These are phyloP conservation scores for Apiospora pterosperma DNA, from an alignment of 2,329 filamentous ascomycete species.

Conservation along the genomic window DNA sequence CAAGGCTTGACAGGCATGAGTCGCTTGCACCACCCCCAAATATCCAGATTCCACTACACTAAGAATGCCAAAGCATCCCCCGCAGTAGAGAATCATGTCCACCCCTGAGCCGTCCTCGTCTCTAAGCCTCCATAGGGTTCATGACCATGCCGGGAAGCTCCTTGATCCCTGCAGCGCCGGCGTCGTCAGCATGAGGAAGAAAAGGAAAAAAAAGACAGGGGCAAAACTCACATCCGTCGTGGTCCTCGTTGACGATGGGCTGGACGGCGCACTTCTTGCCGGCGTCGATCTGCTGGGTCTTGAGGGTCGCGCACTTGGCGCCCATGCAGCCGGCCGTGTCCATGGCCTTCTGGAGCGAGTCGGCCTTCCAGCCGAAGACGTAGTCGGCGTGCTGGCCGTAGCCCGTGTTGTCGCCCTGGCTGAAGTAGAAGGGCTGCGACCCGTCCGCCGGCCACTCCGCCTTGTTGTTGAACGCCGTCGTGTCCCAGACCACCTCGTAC, in stretches of 20 bases:
- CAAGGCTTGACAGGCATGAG: no score
- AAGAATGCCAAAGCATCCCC: no score
- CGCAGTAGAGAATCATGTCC: no score
- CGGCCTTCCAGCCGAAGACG: slow-evolving; percentile 12
- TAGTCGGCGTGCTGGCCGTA: slow-evolving; percentile 14
- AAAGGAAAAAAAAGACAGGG: no score
- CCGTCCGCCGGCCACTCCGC: slow-evolving; percentile 26
- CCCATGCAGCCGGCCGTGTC: slow-evolving; percentile 8
- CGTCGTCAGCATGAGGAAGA: neutral
- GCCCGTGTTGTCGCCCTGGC: slow-evolving; percentile 19
- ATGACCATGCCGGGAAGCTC: neutral
- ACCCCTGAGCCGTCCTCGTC: no score
- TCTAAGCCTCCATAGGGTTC: neutral
- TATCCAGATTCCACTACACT: no score
- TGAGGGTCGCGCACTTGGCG: slow-evolving; percentile 7
- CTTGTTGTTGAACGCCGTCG: slow-evolving; percentile 22
- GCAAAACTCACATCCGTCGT: slow-evolving; percentile 13
- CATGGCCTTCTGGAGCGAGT: slow-evolving; percentile 11
- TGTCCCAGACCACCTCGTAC: slow-evolving; percentile 55
- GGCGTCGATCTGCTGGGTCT: slow-evolving; percentile 9
- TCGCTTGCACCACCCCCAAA: no score
- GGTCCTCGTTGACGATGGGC: slow-evolving; percentile 17
- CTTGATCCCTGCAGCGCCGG: neutral
- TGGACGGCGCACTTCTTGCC: slow-evolving; percentile 10
- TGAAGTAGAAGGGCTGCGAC: slow-evolving; percentile 28